Conservation (phyloP, 108 stramenopile species). For the Pseudonitzschia multiseries region DNA sequence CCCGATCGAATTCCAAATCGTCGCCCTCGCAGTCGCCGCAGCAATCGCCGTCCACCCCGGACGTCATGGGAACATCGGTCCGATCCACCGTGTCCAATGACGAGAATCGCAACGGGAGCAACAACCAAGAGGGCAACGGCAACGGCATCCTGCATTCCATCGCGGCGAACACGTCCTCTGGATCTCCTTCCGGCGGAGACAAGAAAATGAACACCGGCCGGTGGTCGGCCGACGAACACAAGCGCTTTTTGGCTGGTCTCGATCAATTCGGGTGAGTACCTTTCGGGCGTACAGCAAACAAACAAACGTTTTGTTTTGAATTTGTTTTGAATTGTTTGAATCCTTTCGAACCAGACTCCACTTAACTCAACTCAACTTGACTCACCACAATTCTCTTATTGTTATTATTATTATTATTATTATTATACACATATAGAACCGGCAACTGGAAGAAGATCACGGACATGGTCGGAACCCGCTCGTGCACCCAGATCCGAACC, state of each 20-base stretch:
- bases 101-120: background rate
- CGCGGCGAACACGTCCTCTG: no score
- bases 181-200: no score
- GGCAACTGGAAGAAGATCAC: constrained; percentile 24
- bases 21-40: no score
- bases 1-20: background rate
- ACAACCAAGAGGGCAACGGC: background rate
- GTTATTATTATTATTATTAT: background rate
- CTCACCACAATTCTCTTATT: no score
- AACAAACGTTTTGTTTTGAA: no score
- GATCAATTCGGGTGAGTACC: constrained; percentile 21
- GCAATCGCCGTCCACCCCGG: no score
- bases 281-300: no score
- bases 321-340: no score
- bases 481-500: constrained; percentile 17
- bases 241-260: constrained; percentile 12
- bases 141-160: background rate
- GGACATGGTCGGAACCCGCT: constrained; percentile 20
- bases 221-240: constrained; percentile 15
- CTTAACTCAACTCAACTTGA: no score
- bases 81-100: background rate
- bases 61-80: background rate
- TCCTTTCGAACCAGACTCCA: no score
- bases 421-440: background rate
- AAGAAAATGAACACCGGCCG: constrained; percentile 12